Percentiles rank a stretch among this genome's conserved stretches.
These are phyloP conservation scores for Scheffersomyces spartinae DNA, from an alignment of 805 yeast species.

Conservation along the genomic window DNA sequence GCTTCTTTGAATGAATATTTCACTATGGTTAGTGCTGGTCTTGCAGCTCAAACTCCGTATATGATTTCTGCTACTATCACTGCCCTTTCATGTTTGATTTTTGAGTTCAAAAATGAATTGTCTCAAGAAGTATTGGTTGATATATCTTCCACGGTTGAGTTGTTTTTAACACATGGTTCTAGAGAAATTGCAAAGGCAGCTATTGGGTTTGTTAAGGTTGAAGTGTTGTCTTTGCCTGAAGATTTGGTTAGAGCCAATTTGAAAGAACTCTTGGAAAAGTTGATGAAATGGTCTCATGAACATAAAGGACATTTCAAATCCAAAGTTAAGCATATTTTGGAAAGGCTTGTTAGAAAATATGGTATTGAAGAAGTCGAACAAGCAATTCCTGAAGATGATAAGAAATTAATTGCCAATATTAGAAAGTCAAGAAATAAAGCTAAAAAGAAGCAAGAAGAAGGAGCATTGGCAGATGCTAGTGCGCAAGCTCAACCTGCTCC, in stretches of 20 bases:
- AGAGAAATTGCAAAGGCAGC: conserved; percentile 92
- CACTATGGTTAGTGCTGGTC: conserved; percentile 91
- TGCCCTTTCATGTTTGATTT: conserved; percentile 75
- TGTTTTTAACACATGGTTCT: conserved; percentile 81
- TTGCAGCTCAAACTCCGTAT: conserved; percentile 90
- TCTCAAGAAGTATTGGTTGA: conserved; percentile 54
- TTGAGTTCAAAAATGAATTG: conserved; percentile 67
- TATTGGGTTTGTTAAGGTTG: conserved; percentile 88
- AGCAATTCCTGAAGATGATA: conserved; percentile 84
- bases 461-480: conserved; percentile 21
- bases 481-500: conserved; percentile 9
- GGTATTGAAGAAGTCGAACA: conserved; percentile 79
- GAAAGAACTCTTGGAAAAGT: conserved; percentile 51
- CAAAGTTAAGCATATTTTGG: conserved; percentile 86
- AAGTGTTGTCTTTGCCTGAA: conserved; percentile 70
- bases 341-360: conserved; percentile 79
- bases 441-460: conserved; percentile 52
- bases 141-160: conserved; percentile 73
- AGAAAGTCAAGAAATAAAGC: conserved; percentile 79
- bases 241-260: conserved; percentile 61
- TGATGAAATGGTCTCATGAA: conserved; percentile 90
- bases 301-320: conserved; percentile 92
- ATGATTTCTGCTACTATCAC: conserved; percentile 93
- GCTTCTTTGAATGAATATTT: conserved; percentile 75
- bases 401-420: conserved; percentile 72